These are phyloP conservation scores for Haplosporangium gracile DNA, from an alignment of 192 early-diverging fungal species.

Conservation along the genomic window DNA sequence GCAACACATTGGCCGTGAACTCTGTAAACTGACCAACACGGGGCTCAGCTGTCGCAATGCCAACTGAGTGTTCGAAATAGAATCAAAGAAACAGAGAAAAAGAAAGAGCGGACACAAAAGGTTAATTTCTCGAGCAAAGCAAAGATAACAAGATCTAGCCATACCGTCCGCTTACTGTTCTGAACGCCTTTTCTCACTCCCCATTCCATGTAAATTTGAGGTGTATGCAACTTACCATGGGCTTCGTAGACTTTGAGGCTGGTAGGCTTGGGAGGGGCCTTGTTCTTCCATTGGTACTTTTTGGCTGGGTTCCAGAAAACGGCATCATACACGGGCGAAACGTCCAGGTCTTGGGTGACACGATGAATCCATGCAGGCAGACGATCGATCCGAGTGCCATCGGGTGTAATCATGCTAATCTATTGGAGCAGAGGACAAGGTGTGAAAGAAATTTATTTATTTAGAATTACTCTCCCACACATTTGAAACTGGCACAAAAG, in stretches of 20 bases:
- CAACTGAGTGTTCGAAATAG: slow-evolving; percentile 67
- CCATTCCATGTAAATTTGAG: neutral
- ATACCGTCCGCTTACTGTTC: neutral
- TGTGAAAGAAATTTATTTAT: neutral
- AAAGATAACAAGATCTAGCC: neutral
- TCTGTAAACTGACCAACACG: slow-evolving; percentile 87
- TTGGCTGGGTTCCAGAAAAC: slow-evolving; percentile 94
- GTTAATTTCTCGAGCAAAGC: neutral
- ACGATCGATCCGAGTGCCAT: slow-evolving; percentile 86
- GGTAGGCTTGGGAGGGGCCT: slow-evolving; percentile 73
- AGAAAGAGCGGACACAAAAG: neutral
- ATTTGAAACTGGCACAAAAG: slow-evolving; percentile 8
- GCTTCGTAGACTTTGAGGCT: slow-evolving; percentile 91
- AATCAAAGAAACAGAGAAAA: neutral
- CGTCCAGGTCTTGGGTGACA: slow-evolving; percentile 87
- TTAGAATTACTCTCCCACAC: neutral
- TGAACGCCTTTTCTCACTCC: neutral
- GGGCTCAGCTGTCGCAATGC: slow-evolving; percentile 88
- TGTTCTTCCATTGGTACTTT: slow-evolving; percentile 85
- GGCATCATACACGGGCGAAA: slow-evolving; percentile 89
- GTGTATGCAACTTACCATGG: neutral
- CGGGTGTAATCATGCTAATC: slow-evolving; percentile 82
- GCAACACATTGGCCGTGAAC: slow-evolving; percentile 86
- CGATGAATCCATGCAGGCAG: slow-evolving; percentile 91
- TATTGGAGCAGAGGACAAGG: slow-evolving; percentile 25